Conservation (phyloP, 1,284 basidiomycete species). For the Trametes hirsuta region DNA sequence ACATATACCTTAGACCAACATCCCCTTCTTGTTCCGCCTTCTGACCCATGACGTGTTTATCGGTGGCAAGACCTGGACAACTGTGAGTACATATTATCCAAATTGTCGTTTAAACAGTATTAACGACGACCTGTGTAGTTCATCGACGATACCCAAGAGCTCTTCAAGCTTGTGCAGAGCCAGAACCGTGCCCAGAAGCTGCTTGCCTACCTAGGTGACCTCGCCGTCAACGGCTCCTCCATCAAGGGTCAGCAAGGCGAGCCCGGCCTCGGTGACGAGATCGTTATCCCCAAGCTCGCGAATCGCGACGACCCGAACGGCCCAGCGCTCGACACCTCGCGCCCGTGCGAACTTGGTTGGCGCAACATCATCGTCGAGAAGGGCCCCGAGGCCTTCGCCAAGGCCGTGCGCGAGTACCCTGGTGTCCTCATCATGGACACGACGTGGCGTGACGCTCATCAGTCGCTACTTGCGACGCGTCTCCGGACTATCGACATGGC, state of each 20-base stretch:
- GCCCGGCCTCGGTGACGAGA: constrained; percentile 92
- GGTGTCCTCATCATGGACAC: constrained; percentile 98
- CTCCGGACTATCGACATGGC: constrained; percentile 97
- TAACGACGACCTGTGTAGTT: constrained; percentile 55
- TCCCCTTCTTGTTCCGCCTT: constrained; percentile 98
- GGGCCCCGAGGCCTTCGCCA: constrained; percentile 98
- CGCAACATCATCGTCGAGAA: constrained; percentile 98
- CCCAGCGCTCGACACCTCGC: constrained; percentile 75
- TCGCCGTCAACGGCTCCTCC: constrained; percentile 97
- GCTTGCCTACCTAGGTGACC: constrained; percentile 95
- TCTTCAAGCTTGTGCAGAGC: constrained; percentile 97
- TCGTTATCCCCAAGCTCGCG: constrained; percentile 82
- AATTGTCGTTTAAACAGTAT: not conserved
- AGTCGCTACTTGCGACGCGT: constrained; percentile 96
- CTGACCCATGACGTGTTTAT: constrained; percentile 98
- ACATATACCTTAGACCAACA: constrained; percentile 76
- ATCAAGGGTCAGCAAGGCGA: constrained; percentile 95
- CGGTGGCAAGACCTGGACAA: constrained; percentile 97
- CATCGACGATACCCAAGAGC: constrained; percentile 98
- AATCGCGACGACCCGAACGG: constrained; percentile 81
- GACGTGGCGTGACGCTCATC: constrained; percentile 99
- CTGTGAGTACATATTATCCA: constrained; percentile 50
- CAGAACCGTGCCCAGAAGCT: constrained; percentile 99
- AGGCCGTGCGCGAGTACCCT: constrained; percentile 96
- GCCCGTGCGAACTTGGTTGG: constrained; percentile 92